Percentiles rank a stretch among this genome's conserved stretches.
phyloP scores from a whole-genome alignment of 805 yeast species.

The Brettanomyces anomalus region DNA sequence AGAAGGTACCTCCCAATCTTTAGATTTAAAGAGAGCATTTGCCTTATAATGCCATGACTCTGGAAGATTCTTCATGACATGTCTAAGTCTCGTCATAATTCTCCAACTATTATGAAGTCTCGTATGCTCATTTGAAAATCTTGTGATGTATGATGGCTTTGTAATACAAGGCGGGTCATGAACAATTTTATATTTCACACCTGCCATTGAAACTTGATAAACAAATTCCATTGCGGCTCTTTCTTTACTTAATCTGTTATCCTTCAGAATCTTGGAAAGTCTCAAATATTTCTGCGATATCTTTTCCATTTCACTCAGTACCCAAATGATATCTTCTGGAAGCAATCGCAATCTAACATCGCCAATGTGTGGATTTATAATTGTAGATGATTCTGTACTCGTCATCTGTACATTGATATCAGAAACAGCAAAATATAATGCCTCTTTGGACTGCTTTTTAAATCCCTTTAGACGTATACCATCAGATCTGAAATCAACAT shows the following conservation, averaged over 20 bases:
- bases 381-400: neutral
- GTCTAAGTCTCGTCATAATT: constrained; percentile 68
- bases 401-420: no score
- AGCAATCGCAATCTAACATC: constrained; percentile 11
- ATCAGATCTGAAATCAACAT: neutral
- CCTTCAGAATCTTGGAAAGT: constrained; percentile 5
- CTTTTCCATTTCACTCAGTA: constrained; percentile 5
- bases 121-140: constrained; percentile 65
- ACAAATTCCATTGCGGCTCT: constrained; percentile 30
- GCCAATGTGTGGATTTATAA: constrained; percentile 10
- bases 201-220: constrained; percentile 32
- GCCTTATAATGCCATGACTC: constrained; percentile 34
- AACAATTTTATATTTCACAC: constrained; percentile 38
- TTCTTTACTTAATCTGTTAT: constrained; percentile 6
- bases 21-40: constrained; percentile 22
- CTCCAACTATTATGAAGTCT: constrained; percentile 86
- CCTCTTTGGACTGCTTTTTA: neutral
- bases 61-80: constrained; percentile 56
- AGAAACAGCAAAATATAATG: neutral
- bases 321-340: constrained; percentile 17
- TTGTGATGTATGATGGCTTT: constrained; percentile 73
- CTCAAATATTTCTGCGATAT: constrained; percentile 3
- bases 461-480: neutral
- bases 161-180: constrained; percentile 89
- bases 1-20: constrained; percentile 36